phyloP scores from a whole-genome alignment of 1,139 yeast genomes.

The Saccharomycopsis hybrid region DNA sequence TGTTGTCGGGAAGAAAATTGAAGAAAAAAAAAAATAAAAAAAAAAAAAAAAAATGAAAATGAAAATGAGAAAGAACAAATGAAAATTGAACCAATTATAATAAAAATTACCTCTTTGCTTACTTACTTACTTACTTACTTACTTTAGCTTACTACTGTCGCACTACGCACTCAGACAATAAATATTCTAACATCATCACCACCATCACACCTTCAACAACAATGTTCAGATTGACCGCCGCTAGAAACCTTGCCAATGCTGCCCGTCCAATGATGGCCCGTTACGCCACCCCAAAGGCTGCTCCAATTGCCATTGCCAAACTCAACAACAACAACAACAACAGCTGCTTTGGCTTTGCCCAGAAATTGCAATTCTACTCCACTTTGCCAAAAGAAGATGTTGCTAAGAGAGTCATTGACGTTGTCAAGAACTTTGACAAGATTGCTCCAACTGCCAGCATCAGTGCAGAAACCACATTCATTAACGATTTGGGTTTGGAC shows the following conservation, averaged over 20 bases:
- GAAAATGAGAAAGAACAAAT: neutral
- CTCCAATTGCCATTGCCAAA: slow-evolving; percentile 3
- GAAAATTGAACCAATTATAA: neutral
- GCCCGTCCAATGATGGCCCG: slow-evolving; percentile 1
- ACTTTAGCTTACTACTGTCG: too few species aligned
- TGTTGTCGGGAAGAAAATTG: neutral
- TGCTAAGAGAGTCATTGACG: slow-evolving; percentile 21
- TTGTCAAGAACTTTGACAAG: slow-evolving; percentile 21
- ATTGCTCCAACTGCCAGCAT: slow-evolving; percentile 10
- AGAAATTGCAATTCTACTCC: slow-evolving; percentile 12
- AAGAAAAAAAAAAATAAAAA: neutral
- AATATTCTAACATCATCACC: too few species aligned
- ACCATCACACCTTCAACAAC: neutral
- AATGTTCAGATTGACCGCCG: slow-evolving; percentile 15
- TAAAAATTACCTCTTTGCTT: too few species aligned
- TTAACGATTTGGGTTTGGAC: slow-evolving; percentile 54
- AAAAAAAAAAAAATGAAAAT: neutral
- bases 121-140: too few species aligned
- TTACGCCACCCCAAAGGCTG: neutral
- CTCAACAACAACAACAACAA: neutral
- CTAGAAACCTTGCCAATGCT: slow-evolving; percentile 11
- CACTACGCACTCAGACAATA: too few species aligned
- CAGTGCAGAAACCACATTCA: slow-evolving; percentile 19
- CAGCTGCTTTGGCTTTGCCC: neutral
- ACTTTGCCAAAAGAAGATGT: slow-evolving; percentile 21